Evolutionary conservation across 2,329 filamentous ascomycete species (phyloP).

Genomic region (Colletotrichum horii): DNA sequence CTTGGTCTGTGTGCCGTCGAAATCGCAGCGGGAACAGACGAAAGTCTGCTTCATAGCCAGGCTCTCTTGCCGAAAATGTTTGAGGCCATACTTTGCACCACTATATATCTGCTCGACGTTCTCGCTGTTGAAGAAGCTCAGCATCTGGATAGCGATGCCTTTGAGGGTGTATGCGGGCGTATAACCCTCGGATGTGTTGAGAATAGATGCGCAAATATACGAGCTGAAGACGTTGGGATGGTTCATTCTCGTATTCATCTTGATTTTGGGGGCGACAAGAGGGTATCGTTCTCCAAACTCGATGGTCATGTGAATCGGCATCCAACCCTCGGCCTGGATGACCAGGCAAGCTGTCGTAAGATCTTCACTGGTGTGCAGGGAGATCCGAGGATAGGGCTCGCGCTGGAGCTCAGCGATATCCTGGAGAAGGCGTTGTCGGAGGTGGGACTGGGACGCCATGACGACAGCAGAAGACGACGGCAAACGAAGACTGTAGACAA

Average conservation of each 20-base stretch:
- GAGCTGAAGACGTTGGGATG: conserved; percentile 50
- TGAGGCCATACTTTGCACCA: conserved; percentile 21
- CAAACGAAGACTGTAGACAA: neutral
- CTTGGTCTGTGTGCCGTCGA: conserved; percentile 4
- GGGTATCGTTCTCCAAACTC: conserved; percentile 41
- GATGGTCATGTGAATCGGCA: conserved; percentile 48
- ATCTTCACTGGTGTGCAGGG: conserved; percentile 39
- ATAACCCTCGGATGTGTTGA: conserved; percentile 46
- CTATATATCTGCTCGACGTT: conserved; percentile 44
- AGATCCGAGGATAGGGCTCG: conserved; percentile 51
- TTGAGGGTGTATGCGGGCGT: conserved; percentile 57
- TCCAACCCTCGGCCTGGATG: conserved; percentile 42
- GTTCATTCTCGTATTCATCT: conserved; percentile 42
- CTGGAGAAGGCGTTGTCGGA: conserved; percentile 36
- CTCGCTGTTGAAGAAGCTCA: conserved; percentile 57
- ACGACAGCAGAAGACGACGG: neutral
- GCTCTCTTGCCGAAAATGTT: conserved; percentile 22
- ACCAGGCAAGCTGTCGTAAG: conserved; percentile 46
- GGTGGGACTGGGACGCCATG: neutral
- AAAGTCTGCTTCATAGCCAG: conserved; percentile 16
- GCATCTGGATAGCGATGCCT: conserved; percentile 53
- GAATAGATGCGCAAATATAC: conserved; percentile 53
- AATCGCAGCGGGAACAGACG: conserved; percentile 30
- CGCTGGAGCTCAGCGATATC: conserved; percentile 51
- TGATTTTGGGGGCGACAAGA: conserved; percentile 40